These are phyloP conservation scores for Trichoderma erinaceum DNA, from an alignment of 495 filamentous ascomycete species.

Conservation along the genomic window DNA sequence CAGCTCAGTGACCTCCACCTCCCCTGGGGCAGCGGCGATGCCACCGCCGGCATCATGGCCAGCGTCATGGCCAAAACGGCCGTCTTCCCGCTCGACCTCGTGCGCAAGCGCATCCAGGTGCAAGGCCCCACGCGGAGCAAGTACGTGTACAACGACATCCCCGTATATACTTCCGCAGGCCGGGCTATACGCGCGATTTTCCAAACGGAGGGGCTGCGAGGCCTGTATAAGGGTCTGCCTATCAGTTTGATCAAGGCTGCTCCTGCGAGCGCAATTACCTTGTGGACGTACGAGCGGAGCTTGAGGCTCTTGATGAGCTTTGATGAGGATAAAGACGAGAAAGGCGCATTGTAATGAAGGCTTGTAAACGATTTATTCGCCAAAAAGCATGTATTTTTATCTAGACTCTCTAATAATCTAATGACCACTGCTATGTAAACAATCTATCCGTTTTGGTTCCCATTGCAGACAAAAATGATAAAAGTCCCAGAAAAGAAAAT, in stretches of 20 bases:
- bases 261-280: conserved; percentile 88
- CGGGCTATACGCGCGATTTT: conserved; percentile 62
- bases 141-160: conserved; percentile 86
- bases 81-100: conserved; percentile 90
- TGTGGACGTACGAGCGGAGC: conserved; percentile 93
- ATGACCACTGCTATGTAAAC: background rate
- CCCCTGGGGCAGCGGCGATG: conserved; percentile 72
- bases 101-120: conserved; percentile 88
- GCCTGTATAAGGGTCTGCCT: conserved; percentile 80
- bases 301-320: conserved; percentile 52
- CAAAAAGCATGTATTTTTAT: background rate
- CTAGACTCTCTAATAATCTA: background rate
- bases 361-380: background rate
- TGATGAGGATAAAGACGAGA: conserved; percentile 18
- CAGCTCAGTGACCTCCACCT: conserved; percentile 48
- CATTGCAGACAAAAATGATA: background rate
- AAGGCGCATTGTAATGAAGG: conserved; percentile 9
- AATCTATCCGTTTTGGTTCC: background rate
- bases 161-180: conserved; percentile 66
- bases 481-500: background rate
- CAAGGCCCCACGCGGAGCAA: conserved; percentile 75
- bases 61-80: conserved; percentile 78
- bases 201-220: conserved; percentile 64
- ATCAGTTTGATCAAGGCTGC: conserved; percentile 92
- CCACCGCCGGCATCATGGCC: conserved; percentile 70